These are phyloP conservation scores for Annulohypoxylon nitens DNA, from an alignment of 495 filamentous ascomycete species.

Conservation along the genomic window DNA sequence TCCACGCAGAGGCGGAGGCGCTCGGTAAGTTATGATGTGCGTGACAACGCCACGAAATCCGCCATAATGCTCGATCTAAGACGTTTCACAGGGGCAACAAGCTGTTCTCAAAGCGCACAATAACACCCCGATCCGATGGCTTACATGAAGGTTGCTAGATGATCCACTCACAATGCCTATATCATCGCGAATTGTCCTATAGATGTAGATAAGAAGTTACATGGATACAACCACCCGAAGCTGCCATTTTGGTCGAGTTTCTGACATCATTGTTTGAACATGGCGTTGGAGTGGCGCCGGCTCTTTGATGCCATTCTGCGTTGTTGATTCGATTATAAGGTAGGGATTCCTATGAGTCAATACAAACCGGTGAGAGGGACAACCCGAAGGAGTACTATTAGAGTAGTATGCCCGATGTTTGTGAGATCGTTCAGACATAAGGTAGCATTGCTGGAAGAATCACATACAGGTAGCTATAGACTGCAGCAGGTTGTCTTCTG, in stretches of 20 bases:
- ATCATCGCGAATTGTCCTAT: neutral
- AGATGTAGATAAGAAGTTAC: neutral
- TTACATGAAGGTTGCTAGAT: neutral
- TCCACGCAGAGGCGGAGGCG: neutral
- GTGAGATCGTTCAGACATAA: neutral
- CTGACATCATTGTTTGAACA: neutral
- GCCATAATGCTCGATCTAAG: neutral
- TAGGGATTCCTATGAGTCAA: neutral
- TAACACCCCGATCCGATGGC: neutral
- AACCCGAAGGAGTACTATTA: neutral
- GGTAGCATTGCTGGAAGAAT: neutral
- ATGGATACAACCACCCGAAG: neutral
- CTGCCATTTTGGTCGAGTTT: neutral
- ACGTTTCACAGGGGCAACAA: neutral
- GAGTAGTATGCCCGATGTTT: neutral
- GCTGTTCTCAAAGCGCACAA: neutral
- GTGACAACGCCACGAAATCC: too few species aligned
- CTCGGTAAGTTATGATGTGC: neutral
- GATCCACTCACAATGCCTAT: neutral
- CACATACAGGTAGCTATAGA: neutral
- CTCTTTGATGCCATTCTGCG: neutral
- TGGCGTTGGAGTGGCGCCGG: neutral
- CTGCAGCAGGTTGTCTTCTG: neutral
- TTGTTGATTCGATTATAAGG: neutral
- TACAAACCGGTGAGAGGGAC: neutral